These are phyloP conservation scores for Didymella glomerata DNA, from an alignment of 2,329 filamentous ascomycete genomes.

Conservation along the genomic window DNA sequence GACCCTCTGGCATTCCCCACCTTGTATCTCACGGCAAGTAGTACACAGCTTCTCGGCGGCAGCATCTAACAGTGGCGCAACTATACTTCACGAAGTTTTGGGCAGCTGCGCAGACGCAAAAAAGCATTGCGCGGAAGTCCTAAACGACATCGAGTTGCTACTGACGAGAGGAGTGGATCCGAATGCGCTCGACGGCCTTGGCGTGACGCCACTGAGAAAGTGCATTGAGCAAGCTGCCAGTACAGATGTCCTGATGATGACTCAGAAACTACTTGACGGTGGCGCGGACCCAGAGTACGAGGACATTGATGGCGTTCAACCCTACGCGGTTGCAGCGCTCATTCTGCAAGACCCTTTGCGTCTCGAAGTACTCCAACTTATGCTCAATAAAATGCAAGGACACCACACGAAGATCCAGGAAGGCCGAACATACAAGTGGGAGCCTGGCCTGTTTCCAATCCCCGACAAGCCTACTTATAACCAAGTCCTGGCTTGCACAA, in stretches of 20 bases:
- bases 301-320: constrained; percentile 31
- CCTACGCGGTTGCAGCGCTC: constrained; percentile 39
- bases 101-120: constrained; percentile 43
- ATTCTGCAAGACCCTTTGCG: constrained; percentile 39
- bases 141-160: constrained; percentile 43
- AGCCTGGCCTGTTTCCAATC: constrained; percentile 41
- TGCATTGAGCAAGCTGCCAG: constrained; percentile 41
- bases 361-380: constrained; percentile 35
- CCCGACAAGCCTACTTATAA: constrained; percentile 31
- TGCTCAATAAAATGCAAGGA: constrained; percentile 38
- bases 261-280: constrained; percentile 37
- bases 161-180: constrained; percentile 40
- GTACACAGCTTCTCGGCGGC: constrained; percentile 31
- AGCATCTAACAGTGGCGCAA: constrained; percentile 26
- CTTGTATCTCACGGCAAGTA: constrained; percentile 33
- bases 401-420: constrained; percentile 22
- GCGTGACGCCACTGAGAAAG: constrained; percentile 34
- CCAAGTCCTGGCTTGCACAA: constrained; percentile 36
- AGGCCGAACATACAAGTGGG: constrained; percentile 29
- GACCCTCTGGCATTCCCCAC: constrained; percentile 45
- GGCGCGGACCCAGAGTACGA: constrained; percentile 44
- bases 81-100: constrained; percentile 42
- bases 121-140: constrained; percentile 41
- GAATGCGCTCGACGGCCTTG: constrained; percentile 29
- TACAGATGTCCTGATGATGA: constrained; percentile 38